phyloP scores from a whole-genome alignment of 1,284 basidiomycete genomes.

The Puccinia polysora region DNA sequence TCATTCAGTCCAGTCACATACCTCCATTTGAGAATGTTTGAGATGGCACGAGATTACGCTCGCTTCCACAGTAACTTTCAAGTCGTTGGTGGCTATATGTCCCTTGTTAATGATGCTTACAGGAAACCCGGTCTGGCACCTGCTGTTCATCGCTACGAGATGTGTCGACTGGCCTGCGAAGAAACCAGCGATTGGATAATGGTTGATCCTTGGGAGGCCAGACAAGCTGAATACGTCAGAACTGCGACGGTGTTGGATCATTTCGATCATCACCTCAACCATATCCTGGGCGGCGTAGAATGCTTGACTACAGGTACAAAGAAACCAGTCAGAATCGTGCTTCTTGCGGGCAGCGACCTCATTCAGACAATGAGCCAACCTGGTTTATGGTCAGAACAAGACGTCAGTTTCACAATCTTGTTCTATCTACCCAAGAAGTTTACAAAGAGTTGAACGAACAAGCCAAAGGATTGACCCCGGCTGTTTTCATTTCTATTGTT shows the following conservation, averaged over 20 bases:
- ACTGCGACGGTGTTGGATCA: conserved; percentile 52
- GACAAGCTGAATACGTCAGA: conserved; percentile 48
- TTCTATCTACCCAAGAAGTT: too few relatives aligned
- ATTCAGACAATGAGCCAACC: conserved; percentile 98
- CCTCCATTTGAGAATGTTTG: conserved; percentile 52
- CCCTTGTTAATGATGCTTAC: conserved; percentile 51
- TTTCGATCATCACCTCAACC: conserved; percentile 51
- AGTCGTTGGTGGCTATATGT: conserved; percentile 51
- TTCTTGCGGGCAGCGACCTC: conserved; percentile 92
- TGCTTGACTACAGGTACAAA: conserved; percentile 20
- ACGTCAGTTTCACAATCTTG: conserved; percentile 74
- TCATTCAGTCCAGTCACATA: conserved; percentile 51
- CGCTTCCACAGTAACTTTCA: conserved; percentile 47
- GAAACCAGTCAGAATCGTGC: conserved; percentile 65
- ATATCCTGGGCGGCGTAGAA: conserved; percentile 46
- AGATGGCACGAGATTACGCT: conserved; percentile 50
- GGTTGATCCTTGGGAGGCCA: conserved; percentile 51
- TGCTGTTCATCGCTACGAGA: conserved; percentile 49
- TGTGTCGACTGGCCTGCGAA: conserved; percentile 49
- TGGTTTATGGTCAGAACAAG: conserved; percentile 93
- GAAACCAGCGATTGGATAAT: conserved; percentile 51
- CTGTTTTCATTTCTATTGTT: too few relatives aligned
- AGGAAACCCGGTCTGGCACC: conserved; percentile 50
- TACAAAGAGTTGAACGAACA: background rate
- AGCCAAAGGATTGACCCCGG: too few relatives aligned